A percentile compares a stretch with the other conserved stretches of the same genome.
phyloP scores from a whole-genome alignment of 1,139 yeast genomes.

The Candida tropicalis region DNA sequence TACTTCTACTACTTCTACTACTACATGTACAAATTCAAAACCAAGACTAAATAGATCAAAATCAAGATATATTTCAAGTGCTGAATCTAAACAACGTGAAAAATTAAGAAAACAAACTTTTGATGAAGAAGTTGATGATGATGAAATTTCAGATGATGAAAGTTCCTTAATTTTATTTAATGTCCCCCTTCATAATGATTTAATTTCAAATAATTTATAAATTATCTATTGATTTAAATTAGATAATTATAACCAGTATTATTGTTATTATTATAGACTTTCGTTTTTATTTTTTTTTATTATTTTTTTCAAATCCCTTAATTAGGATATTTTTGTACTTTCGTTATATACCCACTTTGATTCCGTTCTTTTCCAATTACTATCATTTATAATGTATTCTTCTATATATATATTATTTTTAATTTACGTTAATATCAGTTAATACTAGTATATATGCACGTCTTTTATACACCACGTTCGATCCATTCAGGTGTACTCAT shows the following conservation, averaged over 20 bases:
- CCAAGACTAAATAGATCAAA: conserved; percentile 35
- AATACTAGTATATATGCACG: no score
- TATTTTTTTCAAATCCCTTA: no score
- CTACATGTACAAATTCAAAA: conserved; percentile 10
- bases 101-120: conserved; percentile 43
- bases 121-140: conserved; percentile 49
- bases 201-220: conserved; percentile 1
- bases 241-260: no score
- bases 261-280: no score
- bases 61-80: conserved; percentile 36
- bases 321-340: no score
- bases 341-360: no score
- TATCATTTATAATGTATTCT: neutral
- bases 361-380: neutral
- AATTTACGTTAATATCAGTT: no score
- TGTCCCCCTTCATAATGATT: conserved; percentile 30
- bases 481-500: conserved; percentile 97
- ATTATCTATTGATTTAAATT: no score
- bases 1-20: conserved; percentile 6
- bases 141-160: conserved; percentile 34
- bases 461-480: conserved; percentile 30
- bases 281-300: no score
- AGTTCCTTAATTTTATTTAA: conserved; percentile 34
- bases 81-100: conserved; percentile 44
- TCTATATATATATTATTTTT: neutral